Percentiles rank a stretch among this genome's conserved stretches.
Conservation (phyloP, 805 yeast species). For the Metschnikowia orientalis region DNA sequence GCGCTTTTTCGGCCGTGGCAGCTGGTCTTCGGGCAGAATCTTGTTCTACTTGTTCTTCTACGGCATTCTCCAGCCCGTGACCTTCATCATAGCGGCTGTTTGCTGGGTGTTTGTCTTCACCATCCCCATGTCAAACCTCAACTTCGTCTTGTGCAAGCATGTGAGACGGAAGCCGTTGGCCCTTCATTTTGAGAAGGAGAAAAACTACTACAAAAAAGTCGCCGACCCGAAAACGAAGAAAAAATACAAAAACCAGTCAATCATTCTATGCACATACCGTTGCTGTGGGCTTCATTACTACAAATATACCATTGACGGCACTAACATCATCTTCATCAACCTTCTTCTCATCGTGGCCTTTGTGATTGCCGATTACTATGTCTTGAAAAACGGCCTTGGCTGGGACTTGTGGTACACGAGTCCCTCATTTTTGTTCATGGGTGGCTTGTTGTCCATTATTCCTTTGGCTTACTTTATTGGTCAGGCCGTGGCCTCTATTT, state of each 20-base stretch:
- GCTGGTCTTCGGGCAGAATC: conserved; percentile 83
- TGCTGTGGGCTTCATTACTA: conserved; percentile 91
- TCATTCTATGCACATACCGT: conserved; percentile 85
- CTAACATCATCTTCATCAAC: conserved; percentile 88
- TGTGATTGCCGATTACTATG: conserved; percentile 73
- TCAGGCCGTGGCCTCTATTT: conserved; percentile 98
- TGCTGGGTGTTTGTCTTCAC: conserved; percentile 86
- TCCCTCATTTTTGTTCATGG: conserved; percentile 61
- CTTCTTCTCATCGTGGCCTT: conserved; percentile 73
- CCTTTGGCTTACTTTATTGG: conserved; percentile 97
- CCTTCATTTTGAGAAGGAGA: conserved; percentile 63
- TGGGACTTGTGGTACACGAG: conserved; percentile 48
- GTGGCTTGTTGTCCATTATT: conserved; percentile 78
- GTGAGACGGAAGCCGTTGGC: conserved; percentile 89
- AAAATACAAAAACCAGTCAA: conserved; percentile 47
- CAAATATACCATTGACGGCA: conserved; percentile 94
- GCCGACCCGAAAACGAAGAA: conserved; percentile 22
- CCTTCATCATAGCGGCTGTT: conserved; percentile 47
- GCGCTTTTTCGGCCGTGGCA: conserved; percentile 85
- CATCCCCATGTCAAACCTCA: conserved; percentile 88
- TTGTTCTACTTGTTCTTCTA: conserved; percentile 71
- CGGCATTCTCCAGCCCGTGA: conserved; percentile 62
- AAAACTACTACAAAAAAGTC: conserved; percentile 37
- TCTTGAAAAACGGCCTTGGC: conserved; percentile 45
- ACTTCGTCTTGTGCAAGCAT: conserved; percentile 65